Evolutionary conservation across 768 basidiomycete genomes (phyloP).

Genomic region (Pleurotus cornucopiae): DNA sequence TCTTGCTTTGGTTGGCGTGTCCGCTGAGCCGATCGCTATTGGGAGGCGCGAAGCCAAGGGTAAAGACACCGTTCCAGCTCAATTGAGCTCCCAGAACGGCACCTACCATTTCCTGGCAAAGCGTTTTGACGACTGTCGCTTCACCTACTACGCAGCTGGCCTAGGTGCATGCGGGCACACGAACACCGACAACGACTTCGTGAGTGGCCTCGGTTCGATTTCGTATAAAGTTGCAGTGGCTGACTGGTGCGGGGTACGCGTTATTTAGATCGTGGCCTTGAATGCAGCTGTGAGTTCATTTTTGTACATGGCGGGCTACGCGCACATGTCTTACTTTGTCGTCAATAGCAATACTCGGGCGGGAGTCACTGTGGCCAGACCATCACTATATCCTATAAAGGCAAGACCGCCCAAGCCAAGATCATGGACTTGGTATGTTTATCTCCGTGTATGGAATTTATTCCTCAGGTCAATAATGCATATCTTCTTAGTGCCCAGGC

Average conservation of each 20-base stretch:
- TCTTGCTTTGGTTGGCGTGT: not conserved
- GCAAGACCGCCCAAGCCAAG: constrained; percentile 51
- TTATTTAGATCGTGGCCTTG: constrained; percentile 48
- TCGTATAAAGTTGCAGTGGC: not conserved
- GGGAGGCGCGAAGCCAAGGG: not conserved
- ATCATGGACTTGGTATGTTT: constrained; percentile 57
- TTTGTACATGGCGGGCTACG: constrained; percentile 10
- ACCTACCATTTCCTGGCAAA: constrained; percentile 16
- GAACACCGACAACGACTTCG: constrained; percentile 36
- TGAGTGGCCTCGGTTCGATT: constrained; percentile 17
- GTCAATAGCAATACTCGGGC: constrained; percentile 48
- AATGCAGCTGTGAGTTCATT: constrained; percentile 27
- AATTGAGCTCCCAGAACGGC: not conserved
- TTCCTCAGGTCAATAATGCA: not conserved
- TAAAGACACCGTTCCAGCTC: not conserved
- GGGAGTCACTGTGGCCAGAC: constrained; percentile 51
- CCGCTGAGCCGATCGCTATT: constrained; percentile 3
- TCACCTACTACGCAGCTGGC: constrained; percentile 26
- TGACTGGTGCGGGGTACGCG: not conserved
- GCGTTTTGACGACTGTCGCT: constrained; percentile 23
- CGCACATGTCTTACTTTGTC: constrained; percentile 7
- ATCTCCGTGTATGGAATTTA: constrained; percentile 4
- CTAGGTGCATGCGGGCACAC: constrained; percentile 47
- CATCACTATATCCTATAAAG: constrained; percentile 59
- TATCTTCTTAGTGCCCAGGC: constrained; percentile 50